Percentiles rank a stretch among this genome's conserved stretches.
These are phyloP conservation scores for Pelargonium fulgidum DNA, from an alignment of 441 rosid genomes.

Conservation along the genomic window DNA sequence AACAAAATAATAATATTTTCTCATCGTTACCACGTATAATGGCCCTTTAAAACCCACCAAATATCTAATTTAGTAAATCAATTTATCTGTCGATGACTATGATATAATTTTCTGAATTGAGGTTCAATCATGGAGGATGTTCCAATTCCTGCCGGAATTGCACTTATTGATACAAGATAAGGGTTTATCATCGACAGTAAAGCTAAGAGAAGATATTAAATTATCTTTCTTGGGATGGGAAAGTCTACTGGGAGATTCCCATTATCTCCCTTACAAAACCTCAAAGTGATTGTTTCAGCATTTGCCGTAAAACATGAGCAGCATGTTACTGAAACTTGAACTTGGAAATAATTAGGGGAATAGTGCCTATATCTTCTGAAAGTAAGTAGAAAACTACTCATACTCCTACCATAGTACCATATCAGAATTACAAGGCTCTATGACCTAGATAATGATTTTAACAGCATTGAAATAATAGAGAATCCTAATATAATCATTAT, in stretches of 20 bases:
- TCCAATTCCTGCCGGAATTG: not conserved
- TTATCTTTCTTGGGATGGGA: not conserved
- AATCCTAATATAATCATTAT: too few relatives aligned
- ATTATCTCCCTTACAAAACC: not conserved
- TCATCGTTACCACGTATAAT: too few relatives aligned
- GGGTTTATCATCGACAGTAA: not conserved
- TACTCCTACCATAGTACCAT: not conserved
- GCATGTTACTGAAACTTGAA: not conserved
- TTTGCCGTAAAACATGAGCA: not conserved
- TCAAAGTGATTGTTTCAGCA: constrained; percentile 3
- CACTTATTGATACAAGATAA: not conserved
- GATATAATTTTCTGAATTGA: not conserved
- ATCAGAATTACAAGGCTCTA: not conserved
- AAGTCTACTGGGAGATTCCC: not conserved
- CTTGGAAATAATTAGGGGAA: not conserved
- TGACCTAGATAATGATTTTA: not conserved
- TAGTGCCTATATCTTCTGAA: not conserved
- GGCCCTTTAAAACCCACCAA: too few relatives aligned
- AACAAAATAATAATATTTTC: too few relatives aligned
- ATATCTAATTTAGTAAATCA: too few relatives aligned
- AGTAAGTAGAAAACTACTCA: not conserved
- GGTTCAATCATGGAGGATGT: not conserved
- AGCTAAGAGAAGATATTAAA: not conserved
- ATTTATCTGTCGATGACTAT: not conserved
- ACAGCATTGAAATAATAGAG: too few relatives aligned